phyloP scores from a whole-genome alignment of 2,329 filamentous ascomycete species.

The Phialemonium atrogriseum region DNA sequence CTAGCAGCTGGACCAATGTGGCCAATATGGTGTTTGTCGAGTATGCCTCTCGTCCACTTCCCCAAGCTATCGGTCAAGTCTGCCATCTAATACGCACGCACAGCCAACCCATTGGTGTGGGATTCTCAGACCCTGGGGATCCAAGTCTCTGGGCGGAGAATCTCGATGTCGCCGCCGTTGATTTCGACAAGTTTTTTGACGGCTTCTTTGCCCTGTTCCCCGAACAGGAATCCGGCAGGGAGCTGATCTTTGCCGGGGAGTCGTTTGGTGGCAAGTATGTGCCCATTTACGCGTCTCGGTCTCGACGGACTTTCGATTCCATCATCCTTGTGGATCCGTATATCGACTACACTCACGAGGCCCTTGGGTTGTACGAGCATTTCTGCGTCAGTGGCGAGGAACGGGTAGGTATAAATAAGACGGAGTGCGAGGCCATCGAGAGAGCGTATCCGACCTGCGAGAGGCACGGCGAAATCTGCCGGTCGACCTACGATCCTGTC shows the following conservation, averaged over 20 bases:
- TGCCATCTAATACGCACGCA: too few relatives aligned
- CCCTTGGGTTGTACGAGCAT: constrained; percentile 11
- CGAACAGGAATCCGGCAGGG: constrained; percentile 8
- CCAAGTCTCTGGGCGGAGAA: constrained; percentile 8
- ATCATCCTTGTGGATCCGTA: constrained; percentile 12
- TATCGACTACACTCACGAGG: constrained; percentile 5
- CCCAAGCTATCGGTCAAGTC: not conserved
- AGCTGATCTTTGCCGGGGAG: constrained; percentile 12
- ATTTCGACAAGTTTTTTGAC: constrained; percentile 12
- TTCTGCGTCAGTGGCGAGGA: constrained; percentile 7
- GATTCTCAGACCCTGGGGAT: constrained; percentile 9
- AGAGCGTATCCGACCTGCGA: constrained; percentile 2
- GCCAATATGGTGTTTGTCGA: constrained; percentile 2
- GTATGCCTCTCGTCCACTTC: not conserved
- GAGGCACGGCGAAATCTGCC: not conserved
- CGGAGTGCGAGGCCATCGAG: constrained; percentile 6
- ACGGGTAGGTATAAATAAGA: constrained; percentile 2
- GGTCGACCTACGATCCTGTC: not conserved
- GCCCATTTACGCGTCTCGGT: constrained; percentile 10
- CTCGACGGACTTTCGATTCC: constrained; percentile 7
- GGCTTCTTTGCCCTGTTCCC: constrained; percentile 11
- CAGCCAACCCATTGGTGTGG: constrained; percentile 12
- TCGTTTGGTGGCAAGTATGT: constrained; percentile 14
- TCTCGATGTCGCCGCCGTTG: constrained; percentile 8
- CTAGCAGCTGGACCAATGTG: not conserved